phyloP scores from a whole-genome alignment of 2,329 filamentous ascomycete species.

The Cercospora zeae-maydis region DNA sequence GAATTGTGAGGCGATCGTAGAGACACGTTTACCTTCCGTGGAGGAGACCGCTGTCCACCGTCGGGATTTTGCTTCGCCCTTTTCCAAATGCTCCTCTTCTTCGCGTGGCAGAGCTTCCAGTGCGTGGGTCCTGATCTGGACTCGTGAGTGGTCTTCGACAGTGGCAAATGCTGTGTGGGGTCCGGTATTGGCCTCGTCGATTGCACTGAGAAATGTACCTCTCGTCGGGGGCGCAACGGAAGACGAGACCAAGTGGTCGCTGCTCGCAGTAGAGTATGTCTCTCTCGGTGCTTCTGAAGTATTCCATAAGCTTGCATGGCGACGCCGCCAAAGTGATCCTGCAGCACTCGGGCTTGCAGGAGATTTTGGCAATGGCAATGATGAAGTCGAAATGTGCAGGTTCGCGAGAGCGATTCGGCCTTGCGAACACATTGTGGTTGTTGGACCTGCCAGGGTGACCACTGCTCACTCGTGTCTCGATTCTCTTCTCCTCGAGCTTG shows the following conservation, averaged over 20 bases:
- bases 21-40: no score
- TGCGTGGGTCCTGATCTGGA: not conserved
- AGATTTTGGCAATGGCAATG: not conserved
- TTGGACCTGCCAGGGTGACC: not conserved
- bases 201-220: not conserved
- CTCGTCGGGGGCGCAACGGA: not conserved
- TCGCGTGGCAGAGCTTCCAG: not conserved
- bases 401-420: not conserved
- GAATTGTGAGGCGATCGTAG: no score
- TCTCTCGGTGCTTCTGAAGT: not conserved
- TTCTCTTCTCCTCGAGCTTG: not conserved
- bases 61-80: no score
- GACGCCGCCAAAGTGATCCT: not conserved
- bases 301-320: not conserved
- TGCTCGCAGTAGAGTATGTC: not conserved
- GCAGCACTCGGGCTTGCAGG: not conserved
- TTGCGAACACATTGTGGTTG: not conserved
- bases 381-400: not conserved
- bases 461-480: not conserved
- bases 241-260: not conserved
- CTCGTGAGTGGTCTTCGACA: not conserved
- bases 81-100: no score
- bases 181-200: not conserved
- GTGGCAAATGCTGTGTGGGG: no score
- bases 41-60: no score